Base-by-base conservation (phyloP, 345 rosid genomes). In the Hirschfeldia incana region DNA sequence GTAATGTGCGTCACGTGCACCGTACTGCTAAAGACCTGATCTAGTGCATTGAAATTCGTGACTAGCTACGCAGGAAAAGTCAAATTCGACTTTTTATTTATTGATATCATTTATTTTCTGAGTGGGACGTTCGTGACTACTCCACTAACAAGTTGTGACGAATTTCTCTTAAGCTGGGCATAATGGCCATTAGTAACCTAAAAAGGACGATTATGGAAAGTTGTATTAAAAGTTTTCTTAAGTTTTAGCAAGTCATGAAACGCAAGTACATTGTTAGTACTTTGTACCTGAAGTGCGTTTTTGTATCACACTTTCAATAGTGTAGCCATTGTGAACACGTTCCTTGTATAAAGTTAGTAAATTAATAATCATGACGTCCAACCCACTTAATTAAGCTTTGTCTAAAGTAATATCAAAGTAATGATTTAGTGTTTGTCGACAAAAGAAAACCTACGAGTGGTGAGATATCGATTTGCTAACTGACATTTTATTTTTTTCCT, bases 181-280 rank as follows among this genome's bases (percentile, higher is more conserved):
- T 58, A 26, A 57, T 66, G 72, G 69, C 65, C 17, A n/a, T 27
- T 55, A 28, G 66, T 10, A 60, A 34, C n/a, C 8, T 17, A 5
- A 17, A 21, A 29, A 28, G 68, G 10, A 60, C 0, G 49, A 27
- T 16, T 57, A 53, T 53, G 70, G 70, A 70, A 77, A 63, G 76
- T 36, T 62, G 4, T 53, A 5, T 16, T 34, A 53, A 15, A 15
- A 32, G 67, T 30, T 60, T 64, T 71, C 49, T 34, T 0, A 64
- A 28, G 67, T 78, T 71, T 78, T 65, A 59, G 81, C 3, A 55
- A 53, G 60, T 29, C 21, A 29, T 58, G 12, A 39, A 66, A 28
- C 44, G n/a, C 27, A 71, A 55, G 81, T 71, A 77, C 81, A 37
- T 55, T 39, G 60, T 30, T 26, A 26, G 75, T 76, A 76, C 80